Base-by-base conservation (phyloP, 345 rosid genomes). In the Pseudoturritis turrita region DNA sequence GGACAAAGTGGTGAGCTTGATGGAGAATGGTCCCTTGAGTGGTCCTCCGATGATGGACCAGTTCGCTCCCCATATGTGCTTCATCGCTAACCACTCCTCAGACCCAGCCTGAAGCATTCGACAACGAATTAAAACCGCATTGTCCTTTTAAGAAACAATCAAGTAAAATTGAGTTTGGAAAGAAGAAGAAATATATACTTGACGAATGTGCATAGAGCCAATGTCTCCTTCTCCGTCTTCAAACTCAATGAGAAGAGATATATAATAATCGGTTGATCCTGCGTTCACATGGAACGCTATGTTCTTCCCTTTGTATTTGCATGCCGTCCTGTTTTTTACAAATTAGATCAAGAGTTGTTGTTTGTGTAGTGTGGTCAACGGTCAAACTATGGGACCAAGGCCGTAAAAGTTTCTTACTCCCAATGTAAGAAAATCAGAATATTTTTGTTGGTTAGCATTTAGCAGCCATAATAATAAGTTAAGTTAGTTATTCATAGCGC, bases 141-240 rank as follows among this genome's bases (percentile, higher is more conserved):
- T n/a, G n/a, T n/a, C n/a, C n/a, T n/a, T n/a, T n/a, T n/a, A n/a
- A n/a, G n/a, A n/a, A n/a, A n/a, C n/a, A n/a, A n/a, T n/a, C n/a
- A n/a, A n/a, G n/a, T n/a, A n/a, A n/a, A n/a, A n/a, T n/a, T n/a
- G n/a, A n/a, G n/a, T n/a, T n/a, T n/a, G n/a, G n/a, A n/a, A n/a
- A n/a, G n/a, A n/a, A n/a, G n/a, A n/a, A n/a, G n/a, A n/a, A n/a
- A n/a, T n/a, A n/a, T n/a, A n/a, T 83, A 90, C 98, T 50, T 91
- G 85, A 79, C 81, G 87, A 22, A 95, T 86, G 53, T 95, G 97
- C 96, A 91, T 89, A 35, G 96, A 88, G 25, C 97, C 97, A 58
- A 95, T 87, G 68, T 95, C 99, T 21, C 97, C 99, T 67, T 95
- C 97, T 52, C 97, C 97, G 47, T 95, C 97, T 78, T 95, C 99